phyloP scores from a whole-genome alignment of 1,139 yeast genomes.

The Taiozyma onychis region DNA sequence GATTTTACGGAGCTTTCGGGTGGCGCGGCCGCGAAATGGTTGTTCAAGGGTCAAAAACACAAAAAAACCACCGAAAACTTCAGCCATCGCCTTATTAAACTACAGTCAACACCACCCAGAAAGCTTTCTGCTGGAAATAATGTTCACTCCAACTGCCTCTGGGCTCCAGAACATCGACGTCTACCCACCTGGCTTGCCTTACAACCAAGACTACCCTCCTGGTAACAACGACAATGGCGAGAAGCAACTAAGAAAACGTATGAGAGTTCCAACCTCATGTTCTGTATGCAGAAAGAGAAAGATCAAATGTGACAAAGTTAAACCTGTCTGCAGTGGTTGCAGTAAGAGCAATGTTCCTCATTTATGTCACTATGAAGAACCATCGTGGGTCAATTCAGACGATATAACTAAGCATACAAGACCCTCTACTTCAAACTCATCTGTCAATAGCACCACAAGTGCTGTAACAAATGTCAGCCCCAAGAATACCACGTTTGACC shows the following conservation, averaged over 20 bases:
- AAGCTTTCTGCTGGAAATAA: neutral
- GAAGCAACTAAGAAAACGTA: slow-evolving; percentile 26
- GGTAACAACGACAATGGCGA: neutral
- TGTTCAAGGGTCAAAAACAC: neutral
- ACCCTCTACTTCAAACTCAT: neutral
- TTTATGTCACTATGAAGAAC: slow-evolving; percentile 50
- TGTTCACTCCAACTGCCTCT: neutral
- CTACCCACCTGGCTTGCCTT: neutral
- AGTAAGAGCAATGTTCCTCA: slow-evolving; percentile 54
- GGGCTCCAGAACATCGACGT: neutral
- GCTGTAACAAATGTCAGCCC: neutral
- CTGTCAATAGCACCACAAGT: neutral
- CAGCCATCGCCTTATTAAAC: neutral
- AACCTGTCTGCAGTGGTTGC: slow-evolving; percentile 62
- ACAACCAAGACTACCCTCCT: neutral
- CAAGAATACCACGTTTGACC: neutral
- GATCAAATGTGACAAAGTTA: slow-evolving; percentile 51
- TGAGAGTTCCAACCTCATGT: slow-evolving; percentile 40
- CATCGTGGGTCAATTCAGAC: slow-evolving; percentile 32
- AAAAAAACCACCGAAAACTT: neutral
- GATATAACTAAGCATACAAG: slow-evolving; percentile 14
- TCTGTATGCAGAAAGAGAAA: slow-evolving; percentile 39
- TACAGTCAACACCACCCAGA: neutral
- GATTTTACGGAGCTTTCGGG: neutral
- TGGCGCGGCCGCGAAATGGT: neutral